Percentiles rank a stretch among this genome's conserved stretches.
phyloP scores from a whole-genome alignment of 345 rosid species.

The Ricinus communis region DNA sequence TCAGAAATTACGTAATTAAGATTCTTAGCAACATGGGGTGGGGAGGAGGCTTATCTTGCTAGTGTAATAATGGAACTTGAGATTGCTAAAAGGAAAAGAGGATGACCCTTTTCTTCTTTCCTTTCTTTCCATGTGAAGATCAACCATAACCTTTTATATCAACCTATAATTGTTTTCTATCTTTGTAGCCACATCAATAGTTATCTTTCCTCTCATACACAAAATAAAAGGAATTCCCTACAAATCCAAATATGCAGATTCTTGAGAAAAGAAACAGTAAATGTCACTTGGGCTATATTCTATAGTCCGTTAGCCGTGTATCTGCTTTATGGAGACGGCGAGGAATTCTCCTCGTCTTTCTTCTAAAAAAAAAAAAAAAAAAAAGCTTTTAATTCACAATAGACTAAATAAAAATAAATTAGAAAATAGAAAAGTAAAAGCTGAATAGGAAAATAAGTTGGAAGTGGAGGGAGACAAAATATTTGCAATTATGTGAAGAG shows the following conservation, averaged over 20 bases:
- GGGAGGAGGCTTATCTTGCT: slow-evolving; percentile 17
- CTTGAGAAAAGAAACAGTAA: neutral
- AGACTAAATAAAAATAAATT: neutral
- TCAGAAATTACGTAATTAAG: slow-evolving; percentile 20
- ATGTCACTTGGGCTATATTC: no score
- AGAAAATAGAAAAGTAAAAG: neutral
- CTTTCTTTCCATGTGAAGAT: slow-evolving; percentile 3
- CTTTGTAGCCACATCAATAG: neutral
- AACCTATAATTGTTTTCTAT: slow-evolving; percentile 3
- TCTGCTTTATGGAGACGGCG: no score
- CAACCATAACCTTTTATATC: slow-evolving; percentile 13
- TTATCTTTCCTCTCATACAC: neutral
- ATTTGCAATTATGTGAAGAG: neutral
- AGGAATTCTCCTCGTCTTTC: neutral
- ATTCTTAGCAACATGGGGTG: slow-evolving; percentile 19
- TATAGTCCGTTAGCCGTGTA: no score
- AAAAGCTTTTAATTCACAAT: no score
- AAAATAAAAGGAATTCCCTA: neutral
- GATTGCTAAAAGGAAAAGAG: slow-evolving; percentile 7
- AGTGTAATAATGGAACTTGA: slow-evolving; percentile 20
- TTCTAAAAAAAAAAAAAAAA: no score
- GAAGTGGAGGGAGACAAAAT: no score
- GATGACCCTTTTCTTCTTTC: neutral
- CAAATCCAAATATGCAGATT: neutral
- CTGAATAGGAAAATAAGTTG: no score